Base-by-base conservation (phyloP, 352 stramenopile species). In the Pythium oligandrum region DNA sequence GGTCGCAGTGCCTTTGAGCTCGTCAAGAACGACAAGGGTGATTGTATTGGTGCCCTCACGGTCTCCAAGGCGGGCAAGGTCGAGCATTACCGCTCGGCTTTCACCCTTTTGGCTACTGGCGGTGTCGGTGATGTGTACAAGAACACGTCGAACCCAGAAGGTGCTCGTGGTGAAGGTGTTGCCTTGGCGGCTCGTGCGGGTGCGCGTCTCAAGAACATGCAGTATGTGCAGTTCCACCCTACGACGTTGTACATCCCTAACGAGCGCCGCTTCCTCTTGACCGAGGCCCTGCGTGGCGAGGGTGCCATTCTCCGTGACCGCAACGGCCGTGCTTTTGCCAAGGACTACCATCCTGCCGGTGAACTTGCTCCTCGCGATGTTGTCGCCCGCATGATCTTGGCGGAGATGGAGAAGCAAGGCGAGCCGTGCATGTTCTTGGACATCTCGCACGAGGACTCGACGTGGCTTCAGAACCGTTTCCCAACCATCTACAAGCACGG, bases 211-310 rank as follows among this genome's bases (percentile, higher is more conserved):
- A 83, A 90, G 64, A 90, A 97, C 64, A 92, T 98, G 86, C 91
- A 98, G 71, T 98, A 97, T 62, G 90, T 98, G 31, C 94, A 98
- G 73, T 98, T 98, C 61, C 94, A 98, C 67, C 94, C 94, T 6
- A 98, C 94, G 6, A 96, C 94, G 17, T 61, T 98, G n/a, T 96
- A 81, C 66, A 83, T 98, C 31, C 89, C 90, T 1, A 68, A 73
- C 12, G 86, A 97, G 65, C 72, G 85, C 38, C 82, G 91, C 38
- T 98, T 98, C 58, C 55, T 98, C 32, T 59, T 98, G 11, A 97
- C 90, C 0, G 94, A 98, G 67, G 93, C 94, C 1, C 61, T 98
- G 42, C 80, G 94, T 53, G 93, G 94, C 6, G 91, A 98, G 59
- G 94, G 93, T 26, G 92, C 94, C 4, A 87, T 96, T 47, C 64